Evolutionary conservation across 129 eudicot species (phyloP).

Genomic region (Scalesia atractyloides): DNA sequence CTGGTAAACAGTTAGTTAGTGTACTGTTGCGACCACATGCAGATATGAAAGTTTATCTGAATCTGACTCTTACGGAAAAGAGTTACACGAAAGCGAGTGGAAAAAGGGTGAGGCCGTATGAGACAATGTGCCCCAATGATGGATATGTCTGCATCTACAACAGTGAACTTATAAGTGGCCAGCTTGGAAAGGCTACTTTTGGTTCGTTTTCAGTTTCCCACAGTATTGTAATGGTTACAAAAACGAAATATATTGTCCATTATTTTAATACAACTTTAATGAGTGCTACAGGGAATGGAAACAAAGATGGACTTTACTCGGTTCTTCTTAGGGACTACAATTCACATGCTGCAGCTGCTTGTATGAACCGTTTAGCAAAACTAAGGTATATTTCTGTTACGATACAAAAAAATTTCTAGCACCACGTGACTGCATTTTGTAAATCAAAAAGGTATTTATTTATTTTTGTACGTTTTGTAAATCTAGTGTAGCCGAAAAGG

Average conservation of each 20-base stretch:
- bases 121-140: constrained; percentile 87
- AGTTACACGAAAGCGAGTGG: constrained; percentile 47
- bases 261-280: neutral
- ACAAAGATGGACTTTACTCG: constrained; percentile 89
- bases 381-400: constrained; percentile 77
- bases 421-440: neutral
- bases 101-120: constrained; percentile 40
- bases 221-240: neutral
- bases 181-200: constrained; percentile 94
- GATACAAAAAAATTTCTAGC: too few relatives aligned
- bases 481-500: too few relatives aligned
- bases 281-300: constrained; percentile 77
- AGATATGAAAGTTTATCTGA: constrained; percentile 79
- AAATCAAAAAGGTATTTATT: neutral
- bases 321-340: constrained; percentile 93
- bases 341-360: constrained; percentile 92
- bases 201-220: constrained; percentile 46
- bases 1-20: constrained; percentile 91
- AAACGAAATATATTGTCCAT: neutral
- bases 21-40: constrained; percentile 87
- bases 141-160: constrained; percentile 85
- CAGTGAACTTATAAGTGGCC: constrained; percentile 92
- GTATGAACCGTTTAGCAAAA: constrained; percentile 98
- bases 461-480: neutral
- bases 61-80: constrained; percentile 79